Conservation (phyloP, 225 moss, liverwort and hornwort species). For the Physcomitrium patens region DNA sequence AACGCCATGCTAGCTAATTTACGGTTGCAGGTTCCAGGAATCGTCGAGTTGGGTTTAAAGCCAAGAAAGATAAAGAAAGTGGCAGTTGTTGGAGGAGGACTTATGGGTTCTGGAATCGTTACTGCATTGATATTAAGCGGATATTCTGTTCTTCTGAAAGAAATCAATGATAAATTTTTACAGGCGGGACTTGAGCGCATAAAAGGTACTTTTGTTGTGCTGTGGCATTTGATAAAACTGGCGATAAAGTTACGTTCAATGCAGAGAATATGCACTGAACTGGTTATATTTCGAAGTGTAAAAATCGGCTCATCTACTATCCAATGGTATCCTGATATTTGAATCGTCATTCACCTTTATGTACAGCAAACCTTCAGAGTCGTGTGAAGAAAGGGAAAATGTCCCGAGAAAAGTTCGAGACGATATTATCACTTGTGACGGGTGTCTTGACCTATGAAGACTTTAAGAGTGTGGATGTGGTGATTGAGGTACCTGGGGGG, state of each 20-base stretch:
- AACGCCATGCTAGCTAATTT: slow-evolving; percentile 15
- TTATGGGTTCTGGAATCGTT: slow-evolving; percentile 98
- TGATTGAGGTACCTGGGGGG: slow-evolving; percentile 78
- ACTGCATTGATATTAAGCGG: slow-evolving; percentile 85
- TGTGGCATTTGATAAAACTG: not conserved
- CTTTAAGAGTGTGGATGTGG: slow-evolving; percentile 85
- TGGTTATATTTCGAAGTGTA: slow-evolving; percentile 1
- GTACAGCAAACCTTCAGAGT: slow-evolving; percentile 86
- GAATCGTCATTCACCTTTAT: slow-evolving; percentile 13
- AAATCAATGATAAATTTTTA: slow-evolving; percentile 91
- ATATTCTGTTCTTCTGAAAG: slow-evolving; percentile 86
- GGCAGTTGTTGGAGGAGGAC: slow-evolving; percentile 95
- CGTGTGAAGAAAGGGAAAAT: slow-evolving; percentile 92
- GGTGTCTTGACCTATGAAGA: slow-evolving; percentile 88
- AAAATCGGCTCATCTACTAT: not conserved
- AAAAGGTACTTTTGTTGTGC: slow-evolving; percentile 47
- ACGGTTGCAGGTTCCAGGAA: slow-evolving; percentile 76
- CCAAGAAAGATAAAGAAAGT: slow-evolving; percentile 77
- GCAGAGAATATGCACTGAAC: not conserved
- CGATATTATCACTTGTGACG: slow-evolving; percentile 67
- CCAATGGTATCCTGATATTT: slow-evolving; percentile 17
- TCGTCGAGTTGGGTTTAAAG: slow-evolving; percentile 83
- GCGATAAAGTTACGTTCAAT: slow-evolving; percentile 14
- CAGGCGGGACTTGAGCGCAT: slow-evolving; percentile 85
- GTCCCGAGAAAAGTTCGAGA: slow-evolving; percentile 87